Conservation (phyloP, 2,329 filamentous ascomycete species). For the Calonectria leucothoes region DNA sequence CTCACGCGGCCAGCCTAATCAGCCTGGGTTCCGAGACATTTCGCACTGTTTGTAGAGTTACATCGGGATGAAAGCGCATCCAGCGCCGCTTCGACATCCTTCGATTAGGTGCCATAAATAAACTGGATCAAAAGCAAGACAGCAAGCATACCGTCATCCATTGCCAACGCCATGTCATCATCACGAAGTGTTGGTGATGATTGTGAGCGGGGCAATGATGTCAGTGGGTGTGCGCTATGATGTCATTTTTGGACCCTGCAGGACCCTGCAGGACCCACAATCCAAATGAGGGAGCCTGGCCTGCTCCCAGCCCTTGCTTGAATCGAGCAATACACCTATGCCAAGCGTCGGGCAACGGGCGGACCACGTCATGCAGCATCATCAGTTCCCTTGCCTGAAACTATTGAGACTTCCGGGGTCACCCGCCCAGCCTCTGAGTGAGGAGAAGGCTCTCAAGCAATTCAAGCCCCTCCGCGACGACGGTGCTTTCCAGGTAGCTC, state of each 20-base stretch:
- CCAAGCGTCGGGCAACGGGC: conserved; percentile 32
- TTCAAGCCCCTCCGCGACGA: conserved; percentile 43
- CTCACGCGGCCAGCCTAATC: conserved; percentile 32
- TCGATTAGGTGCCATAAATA: conserved; percentile 30
- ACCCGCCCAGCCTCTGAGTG: not conserved
- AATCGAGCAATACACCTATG: conserved; percentile 30
- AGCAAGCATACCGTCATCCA: conserved; percentile 26
- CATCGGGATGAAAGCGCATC: conserved; percentile 25
- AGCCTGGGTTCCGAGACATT: conserved; percentile 5
- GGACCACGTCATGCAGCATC: conserved; percentile 45
- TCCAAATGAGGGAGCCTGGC: not conserved
- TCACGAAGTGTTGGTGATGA: conserved; percentile 25
- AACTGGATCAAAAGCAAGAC: conserved; percentile 21
- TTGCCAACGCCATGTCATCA: conserved; percentile 42
- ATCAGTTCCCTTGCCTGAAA: conserved; percentile 27
- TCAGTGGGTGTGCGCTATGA: conserved; percentile 31
- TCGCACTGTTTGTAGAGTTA: conserved; percentile 28
- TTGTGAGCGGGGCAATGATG: conserved; percentile 39
- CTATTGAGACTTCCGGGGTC: conserved; percentile 12
- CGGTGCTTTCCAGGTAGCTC: conserved; percentile 77
- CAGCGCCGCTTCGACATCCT: conserved; percentile 29
- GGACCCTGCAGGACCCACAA: conserved; percentile 45
- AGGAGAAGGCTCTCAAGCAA: not conserved
- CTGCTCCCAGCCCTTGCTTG: conserved; percentile 21
- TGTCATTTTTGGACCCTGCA: conserved; percentile 41